Conservation (phyloP, 495 filamentous ascomycete genomes). For the Cenococcum geophilum region DNA sequence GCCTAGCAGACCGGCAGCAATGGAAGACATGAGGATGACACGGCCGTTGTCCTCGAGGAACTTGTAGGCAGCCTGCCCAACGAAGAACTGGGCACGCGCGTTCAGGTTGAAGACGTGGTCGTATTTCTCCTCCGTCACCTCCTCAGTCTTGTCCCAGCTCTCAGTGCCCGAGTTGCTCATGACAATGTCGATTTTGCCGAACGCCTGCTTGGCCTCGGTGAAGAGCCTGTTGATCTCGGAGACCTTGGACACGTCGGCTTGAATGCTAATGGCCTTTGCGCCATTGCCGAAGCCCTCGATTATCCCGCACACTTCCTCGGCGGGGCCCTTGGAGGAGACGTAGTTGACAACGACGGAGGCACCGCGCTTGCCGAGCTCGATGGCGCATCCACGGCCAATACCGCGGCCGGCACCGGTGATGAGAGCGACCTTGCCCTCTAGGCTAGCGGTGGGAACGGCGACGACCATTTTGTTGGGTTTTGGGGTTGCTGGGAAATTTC, state of each 20-base stretch:
- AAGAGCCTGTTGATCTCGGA: conserved; percentile 60
- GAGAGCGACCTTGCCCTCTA: conserved; percentile 65
- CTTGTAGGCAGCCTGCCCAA: conserved; percentile 69
- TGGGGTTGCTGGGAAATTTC: not conserved
- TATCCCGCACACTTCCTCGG: conserved; percentile 56
- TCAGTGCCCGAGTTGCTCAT: conserved; percentile 64
- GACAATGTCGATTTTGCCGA: conserved; percentile 70
- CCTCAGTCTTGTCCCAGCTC: conserved; percentile 56
- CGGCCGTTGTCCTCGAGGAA: conserved; percentile 61
- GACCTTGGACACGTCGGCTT: conserved; percentile 67
- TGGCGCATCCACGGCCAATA: conserved; percentile 68
- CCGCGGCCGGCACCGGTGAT: conserved; percentile 53
- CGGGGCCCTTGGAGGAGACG: conserved; percentile 54
- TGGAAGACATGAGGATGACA: conserved; percentile 57
- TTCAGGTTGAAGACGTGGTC: conserved; percentile 73
- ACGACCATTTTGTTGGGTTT: conserved; percentile 25
- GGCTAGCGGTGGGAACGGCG: conserved; percentile 37
- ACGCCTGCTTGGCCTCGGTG: conserved; percentile 55
- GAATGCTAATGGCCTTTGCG: conserved; percentile 55
- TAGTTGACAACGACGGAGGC: conserved; percentile 76
- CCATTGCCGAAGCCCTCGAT: conserved; percentile 55
- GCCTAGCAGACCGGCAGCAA: conserved; percentile 50
- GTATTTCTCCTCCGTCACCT: conserved; percentile 68
- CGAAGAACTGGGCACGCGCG: conserved; percentile 75
- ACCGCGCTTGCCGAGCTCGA: conserved; percentile 68